phyloP scores from a whole-genome alignment of 1,139 yeast genomes.

The Hemisphaericaspora xylanilytica region DNA sequence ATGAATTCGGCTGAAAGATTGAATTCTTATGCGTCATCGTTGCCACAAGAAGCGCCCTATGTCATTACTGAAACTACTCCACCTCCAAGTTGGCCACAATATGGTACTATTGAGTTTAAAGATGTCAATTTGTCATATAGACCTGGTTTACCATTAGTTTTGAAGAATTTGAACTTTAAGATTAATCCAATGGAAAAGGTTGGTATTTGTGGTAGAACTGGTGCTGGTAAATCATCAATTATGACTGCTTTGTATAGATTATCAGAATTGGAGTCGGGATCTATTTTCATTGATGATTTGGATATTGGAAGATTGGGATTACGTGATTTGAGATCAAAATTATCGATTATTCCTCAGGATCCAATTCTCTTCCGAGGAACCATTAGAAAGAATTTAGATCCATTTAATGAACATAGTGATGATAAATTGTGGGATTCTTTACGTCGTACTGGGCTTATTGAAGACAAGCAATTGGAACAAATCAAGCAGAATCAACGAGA shows the following conservation, averaged over 20 bases:
- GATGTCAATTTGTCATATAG: conserved; percentile 68
- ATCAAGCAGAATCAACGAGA: conserved; percentile 16
- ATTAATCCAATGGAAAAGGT: conserved; percentile 59
- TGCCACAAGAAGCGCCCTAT: conserved; percentile 44
- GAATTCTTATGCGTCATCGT: conserved; percentile 57
- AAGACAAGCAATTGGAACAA: conserved; percentile 21
- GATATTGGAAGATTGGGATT: conserved; percentile 70
- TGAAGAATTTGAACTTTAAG: conserved; percentile 50
- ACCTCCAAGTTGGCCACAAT: conserved; percentile 43
- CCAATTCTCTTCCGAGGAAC: conserved; percentile 88
- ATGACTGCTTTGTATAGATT: conserved; percentile 65
- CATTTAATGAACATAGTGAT: conserved; percentile 39
- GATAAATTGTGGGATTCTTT: conserved; percentile 34
- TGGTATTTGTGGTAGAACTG: conserved; percentile 80
- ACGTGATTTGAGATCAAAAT: conserved; percentile 69
- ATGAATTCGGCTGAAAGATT: conserved; percentile 85
- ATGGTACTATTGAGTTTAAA: conserved; percentile 54
- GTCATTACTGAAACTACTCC: conserved; percentile 56
- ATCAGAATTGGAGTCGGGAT: conserved; percentile 52
- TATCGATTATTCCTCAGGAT: conserved; percentile 89
- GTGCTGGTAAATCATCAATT: conserved; percentile 75
- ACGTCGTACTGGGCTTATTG: conserved; percentile 32
- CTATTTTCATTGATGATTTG: conserved; percentile 55
- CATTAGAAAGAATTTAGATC: conserved; percentile 76
- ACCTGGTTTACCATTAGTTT: conserved; percentile 70